A percentile compares a stretch with the other conserved stretches of the same genome.
These are phyloP conservation scores for Linnemannia schmuckeri DNA, from an alignment of 192 early-diverging fungal genomes.

Conservation along the genomic window DNA sequence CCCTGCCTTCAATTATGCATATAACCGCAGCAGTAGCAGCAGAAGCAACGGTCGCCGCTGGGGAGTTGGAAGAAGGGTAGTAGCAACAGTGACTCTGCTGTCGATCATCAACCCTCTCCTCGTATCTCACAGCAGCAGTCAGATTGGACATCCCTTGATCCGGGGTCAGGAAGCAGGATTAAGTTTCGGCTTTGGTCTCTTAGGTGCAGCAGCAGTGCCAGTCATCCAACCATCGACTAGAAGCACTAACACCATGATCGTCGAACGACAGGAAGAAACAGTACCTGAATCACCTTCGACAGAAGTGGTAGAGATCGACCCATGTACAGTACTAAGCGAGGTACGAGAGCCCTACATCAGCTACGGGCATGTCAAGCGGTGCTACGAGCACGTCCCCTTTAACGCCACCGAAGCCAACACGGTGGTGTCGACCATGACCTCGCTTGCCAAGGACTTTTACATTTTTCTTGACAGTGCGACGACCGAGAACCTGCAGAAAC, in stretches of 20 bases:
- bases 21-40: not conserved
- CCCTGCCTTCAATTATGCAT: not conserved
- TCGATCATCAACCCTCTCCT: not conserved
- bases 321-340: conserved; percentile 18
- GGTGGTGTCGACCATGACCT: conserved; percentile 33
- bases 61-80: not conserved
- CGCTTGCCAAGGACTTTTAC: conserved; percentile 39
- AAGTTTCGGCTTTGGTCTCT: not conserved
- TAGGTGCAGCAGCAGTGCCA: not conserved
- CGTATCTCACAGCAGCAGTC: not conserved
- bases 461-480: conserved; percentile 44
- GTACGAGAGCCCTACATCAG: conserved; percentile 26
- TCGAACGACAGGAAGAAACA: not conserved
- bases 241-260: not conserved
- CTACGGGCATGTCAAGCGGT: conserved; percentile 9
- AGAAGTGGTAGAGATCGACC: conserved; percentile 1
- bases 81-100: not conserved
- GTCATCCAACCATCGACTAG: not conserved
- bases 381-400: conserved; percentile 35
- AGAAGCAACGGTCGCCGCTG: not conserved
- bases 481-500: conserved; percentile 28
- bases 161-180: not conserved
- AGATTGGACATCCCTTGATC: not conserved
- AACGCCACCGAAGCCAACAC: conserved; percentile 31
- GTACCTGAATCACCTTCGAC: not conserved